Evolutionary conservation across 495 filamentous ascomycete species (phyloP), one percentile per base, ranked within the genome.

Genomic region (Platismatia glauca): DNA sequence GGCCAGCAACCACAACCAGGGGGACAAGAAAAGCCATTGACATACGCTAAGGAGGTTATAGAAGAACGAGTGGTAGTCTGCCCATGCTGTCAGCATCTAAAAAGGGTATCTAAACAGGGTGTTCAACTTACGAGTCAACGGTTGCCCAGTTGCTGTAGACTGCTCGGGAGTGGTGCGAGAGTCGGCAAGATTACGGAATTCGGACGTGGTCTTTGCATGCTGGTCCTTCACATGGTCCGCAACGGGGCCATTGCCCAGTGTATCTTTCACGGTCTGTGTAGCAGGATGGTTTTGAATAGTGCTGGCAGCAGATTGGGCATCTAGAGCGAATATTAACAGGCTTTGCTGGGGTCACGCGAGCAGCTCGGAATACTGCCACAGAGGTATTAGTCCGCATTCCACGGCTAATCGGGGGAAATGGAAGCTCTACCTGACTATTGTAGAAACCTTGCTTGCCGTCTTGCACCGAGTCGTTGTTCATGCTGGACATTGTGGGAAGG

Each of bases 51-150:
- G 75, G 59, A 99, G 81, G 73, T 89, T 89, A 70, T 89, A 89
- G 79, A 97, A 92, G 77, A 97, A 84, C 39, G 91, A 96, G 77
- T 97, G 94, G 75, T 97, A 99, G 59, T 37, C 58, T 53, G 16
- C 15, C 3, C 3, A 33, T 1, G 29, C 5, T 33, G 29, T 53
- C 29, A 53, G 34, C 15, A 57, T 73, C 59, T 71, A 69, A 24
- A 61, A 35, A 34, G 24, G 24, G 18, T 16, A 46, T 20, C 18
- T 57, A 15, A 60, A 52, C 44, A 31, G 44, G 35, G 76, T 81
- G 61, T 82, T 84, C 82, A 88, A 56, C 50, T 53, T 53, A 53
- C 50, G 50, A 20, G 91, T 97, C 77, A 97, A 75, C 33, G 87
- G 87, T 73, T 97, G 92, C 68, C 90, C 91, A 70, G 86, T 95